phyloP scores from a whole-genome alignment of 2,329 filamentous ascomycete genomes.

The Aspergillus tamarii region DNA sequence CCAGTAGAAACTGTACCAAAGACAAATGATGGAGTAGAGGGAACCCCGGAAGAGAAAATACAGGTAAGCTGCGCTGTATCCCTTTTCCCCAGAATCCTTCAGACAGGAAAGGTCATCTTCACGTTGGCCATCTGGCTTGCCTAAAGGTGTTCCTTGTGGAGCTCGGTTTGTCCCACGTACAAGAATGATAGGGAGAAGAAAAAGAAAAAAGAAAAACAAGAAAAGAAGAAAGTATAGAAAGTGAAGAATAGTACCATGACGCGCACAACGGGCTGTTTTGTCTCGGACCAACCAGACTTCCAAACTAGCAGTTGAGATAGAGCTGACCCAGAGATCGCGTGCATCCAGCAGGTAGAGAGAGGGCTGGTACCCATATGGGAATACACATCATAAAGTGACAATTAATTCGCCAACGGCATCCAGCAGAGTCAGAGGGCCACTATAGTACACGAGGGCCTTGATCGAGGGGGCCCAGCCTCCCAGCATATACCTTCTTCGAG shows the following conservation, averaged over 20 bases:
- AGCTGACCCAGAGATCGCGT: background rate
- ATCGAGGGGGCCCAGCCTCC: slow-evolving; percentile 32
- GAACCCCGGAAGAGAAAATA: background rate
- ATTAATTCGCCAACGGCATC: background rate
- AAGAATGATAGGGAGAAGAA: slow-evolving; percentile 10
- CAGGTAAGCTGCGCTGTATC: background rate
- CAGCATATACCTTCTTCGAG: slow-evolving; percentile 30
- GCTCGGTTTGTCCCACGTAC: slow-evolving; percentile 3
- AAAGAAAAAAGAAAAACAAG: background rate
- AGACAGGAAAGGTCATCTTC: background rate
- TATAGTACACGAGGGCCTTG: background rate
- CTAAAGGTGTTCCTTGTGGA: slow-evolving; percentile 5
- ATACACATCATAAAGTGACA: too few species aligned
- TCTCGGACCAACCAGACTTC: background rate
- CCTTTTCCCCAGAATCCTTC: background rate
- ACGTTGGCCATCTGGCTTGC: background rate
- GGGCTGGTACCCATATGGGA: background rate
- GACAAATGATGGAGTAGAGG: slow-evolving; percentile 1
- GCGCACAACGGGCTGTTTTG: background rate
- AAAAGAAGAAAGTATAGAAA: slow-evolving; percentile 6
- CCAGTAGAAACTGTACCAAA: slow-evolving; percentile 10
- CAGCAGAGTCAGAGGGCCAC: background rate
- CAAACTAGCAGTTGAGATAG: background rate
- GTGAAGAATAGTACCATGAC: background rate
- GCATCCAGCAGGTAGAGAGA: background rate